These are phyloP conservation scores for Prototheca wickerhamii DNA, from an alignment of 163 green algal species.

Conservation along the genomic window DNA sequence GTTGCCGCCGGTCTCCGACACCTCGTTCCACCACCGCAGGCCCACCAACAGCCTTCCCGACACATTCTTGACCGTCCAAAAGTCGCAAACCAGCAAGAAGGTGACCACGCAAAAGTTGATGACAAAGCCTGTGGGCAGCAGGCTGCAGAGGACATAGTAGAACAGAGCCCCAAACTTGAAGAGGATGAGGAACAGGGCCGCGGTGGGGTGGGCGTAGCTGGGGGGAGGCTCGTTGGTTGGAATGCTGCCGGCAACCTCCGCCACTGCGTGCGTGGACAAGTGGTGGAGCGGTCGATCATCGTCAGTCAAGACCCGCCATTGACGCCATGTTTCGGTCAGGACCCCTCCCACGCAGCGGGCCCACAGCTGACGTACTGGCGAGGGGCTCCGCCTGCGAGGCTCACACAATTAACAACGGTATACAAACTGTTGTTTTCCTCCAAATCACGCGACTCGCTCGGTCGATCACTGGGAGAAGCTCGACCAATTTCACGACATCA, in stretches of 20 bases:
- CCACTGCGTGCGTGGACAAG: not conserved
- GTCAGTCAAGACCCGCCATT: too few species aligned
- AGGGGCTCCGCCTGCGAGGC: too few species aligned
- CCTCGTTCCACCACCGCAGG: slow-evolving; percentile 89
- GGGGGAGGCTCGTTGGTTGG: too few species aligned
- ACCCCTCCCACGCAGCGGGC: too few species aligned
- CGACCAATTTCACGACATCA: too few species aligned
- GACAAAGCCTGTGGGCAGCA: slow-evolving; percentile 62
- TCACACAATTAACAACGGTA: too few species aligned
- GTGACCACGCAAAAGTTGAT: slow-evolving; percentile 79
- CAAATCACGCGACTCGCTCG: too few species aligned
- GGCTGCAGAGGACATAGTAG: slow-evolving; percentile 43
- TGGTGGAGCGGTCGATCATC: not conserved
- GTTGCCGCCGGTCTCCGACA: slow-evolving; percentile 63
- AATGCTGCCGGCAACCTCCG: not conserved
- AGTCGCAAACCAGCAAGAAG: slow-evolving; percentile 77
- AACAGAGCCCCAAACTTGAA: slow-evolving; percentile 32
- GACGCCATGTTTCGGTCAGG: too few species aligned
- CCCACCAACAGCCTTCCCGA: slow-evolving; percentile 79
- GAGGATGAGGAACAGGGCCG: slow-evolving; percentile 24
- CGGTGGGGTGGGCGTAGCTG: slow-evolving; percentile 24
- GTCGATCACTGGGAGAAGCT: too few species aligned
- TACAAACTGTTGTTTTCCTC: too few species aligned
- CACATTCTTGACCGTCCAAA: slow-evolving; percentile 91
- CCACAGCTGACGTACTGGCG: too few species aligned